Percentiles rank a stretch among this genome's conserved stretches.
phyloP scores from a whole-genome alignment of 768 basidiomycete species.

The Pisolithus sp. region DNA sequence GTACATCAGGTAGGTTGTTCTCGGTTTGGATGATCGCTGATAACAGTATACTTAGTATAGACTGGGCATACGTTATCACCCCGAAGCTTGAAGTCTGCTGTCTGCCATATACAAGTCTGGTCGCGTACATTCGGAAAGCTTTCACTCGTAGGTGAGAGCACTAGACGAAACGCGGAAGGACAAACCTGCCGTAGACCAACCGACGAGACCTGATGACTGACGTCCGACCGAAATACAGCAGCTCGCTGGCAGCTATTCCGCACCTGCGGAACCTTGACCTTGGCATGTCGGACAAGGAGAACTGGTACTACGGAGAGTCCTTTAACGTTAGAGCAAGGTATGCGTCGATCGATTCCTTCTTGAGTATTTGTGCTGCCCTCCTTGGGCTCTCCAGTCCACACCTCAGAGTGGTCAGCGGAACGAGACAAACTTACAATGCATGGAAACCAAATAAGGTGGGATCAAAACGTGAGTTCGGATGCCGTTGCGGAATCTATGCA shows the following conservation, averaged over 20 bases:
- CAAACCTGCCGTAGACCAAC: not conserved
- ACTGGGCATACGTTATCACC: slow-evolving; percentile 24
- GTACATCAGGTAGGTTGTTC: slow-evolving; percentile 15
- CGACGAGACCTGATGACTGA: not conserved
- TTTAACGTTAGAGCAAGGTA: no score
- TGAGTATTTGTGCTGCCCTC: no score
- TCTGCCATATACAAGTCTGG: slow-evolving; percentile 17
- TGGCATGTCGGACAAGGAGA: no score
- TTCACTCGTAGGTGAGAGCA: slow-evolving; percentile 7
- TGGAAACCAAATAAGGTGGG: no score
- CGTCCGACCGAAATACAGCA: not conserved
- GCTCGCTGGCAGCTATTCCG: not conserved
- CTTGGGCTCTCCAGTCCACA: no score
- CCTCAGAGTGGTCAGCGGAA: no score
- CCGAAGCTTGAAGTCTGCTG: slow-evolving; percentile 20
- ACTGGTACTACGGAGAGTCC: no score
- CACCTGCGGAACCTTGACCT: not conserved
- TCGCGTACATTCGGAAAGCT: slow-evolving; percentile 17
- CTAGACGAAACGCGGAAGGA: slow-evolving; percentile 13
- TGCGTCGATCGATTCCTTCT: no score
- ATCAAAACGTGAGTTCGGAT: no score
- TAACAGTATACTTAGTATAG: slow-evolving; percentile 9
- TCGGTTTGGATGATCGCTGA: not conserved
- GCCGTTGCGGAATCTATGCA: no score
- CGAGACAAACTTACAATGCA: no score